Evolutionary conservation across 257 asterid genomes (phyloP).

Genomic region (Nicotiana undulata): DNA sequence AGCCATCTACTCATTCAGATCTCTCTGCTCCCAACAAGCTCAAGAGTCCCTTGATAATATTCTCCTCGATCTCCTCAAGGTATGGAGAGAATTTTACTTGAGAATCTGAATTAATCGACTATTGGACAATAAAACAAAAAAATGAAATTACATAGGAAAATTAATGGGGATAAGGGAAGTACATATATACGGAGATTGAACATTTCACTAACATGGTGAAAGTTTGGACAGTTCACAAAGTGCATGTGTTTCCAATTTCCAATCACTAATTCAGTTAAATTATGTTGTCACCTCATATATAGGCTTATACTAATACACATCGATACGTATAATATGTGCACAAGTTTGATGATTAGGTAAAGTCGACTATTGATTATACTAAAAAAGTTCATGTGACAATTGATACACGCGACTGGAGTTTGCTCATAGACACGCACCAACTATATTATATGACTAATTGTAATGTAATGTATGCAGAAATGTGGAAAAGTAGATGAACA

Average conservation of each 20-base stretch:
- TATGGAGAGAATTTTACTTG: neutral
- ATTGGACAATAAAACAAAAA: neutral
- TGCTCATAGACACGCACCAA: neutral
- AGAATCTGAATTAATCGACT: neutral
- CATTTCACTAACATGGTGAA: neutral
- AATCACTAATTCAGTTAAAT: neutral
- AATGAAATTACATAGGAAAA: neutral
- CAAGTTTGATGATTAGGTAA: neutral
- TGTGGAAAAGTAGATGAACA: conserved; percentile 83
- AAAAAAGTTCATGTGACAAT: neutral
- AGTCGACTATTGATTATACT: neutral
- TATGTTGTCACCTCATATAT: neutral
- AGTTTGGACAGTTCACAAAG: neutral
- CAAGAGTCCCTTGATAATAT: neutral
- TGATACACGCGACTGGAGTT: neutral
- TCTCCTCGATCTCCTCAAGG: neutral
- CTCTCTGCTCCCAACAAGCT: neutral
- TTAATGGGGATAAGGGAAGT: too few relatives aligned
- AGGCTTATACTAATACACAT: neutral
- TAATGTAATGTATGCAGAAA: conserved; percentile 30
- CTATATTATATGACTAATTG: neutral
- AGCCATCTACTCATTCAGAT: neutral
- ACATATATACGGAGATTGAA: neutral
- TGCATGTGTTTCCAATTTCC: neutral
- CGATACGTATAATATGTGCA: neutral